Evolutionary conservation across 2,329 filamentous ascomycete genomes (phyloP).

Genomic region (Penicillium sp.): DNA sequence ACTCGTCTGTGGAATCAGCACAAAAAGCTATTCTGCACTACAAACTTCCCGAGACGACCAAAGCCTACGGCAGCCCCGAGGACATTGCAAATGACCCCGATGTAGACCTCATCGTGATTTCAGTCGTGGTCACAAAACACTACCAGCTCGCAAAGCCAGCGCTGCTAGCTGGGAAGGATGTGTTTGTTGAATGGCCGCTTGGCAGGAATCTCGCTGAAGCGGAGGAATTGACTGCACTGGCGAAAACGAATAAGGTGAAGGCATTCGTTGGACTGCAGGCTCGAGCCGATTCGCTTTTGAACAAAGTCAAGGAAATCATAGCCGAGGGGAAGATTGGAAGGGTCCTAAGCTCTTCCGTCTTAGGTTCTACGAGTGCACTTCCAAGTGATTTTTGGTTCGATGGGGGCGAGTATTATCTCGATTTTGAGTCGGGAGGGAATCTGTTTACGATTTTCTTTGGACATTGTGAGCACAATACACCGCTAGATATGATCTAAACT

Average conservation of each 20-base stretch:
- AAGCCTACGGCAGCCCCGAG: constrained; percentile 3
- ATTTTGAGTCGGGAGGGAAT: constrained; percentile 5
- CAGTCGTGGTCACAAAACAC: background rate
- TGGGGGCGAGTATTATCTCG: constrained; percentile 8
- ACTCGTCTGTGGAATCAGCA: constrained; percentile 4
- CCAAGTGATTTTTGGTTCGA: constrained; percentile 2
- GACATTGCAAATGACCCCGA: constrained; percentile 5
- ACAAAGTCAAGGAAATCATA: constrained; percentile 2
- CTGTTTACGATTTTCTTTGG: constrained; percentile 7
- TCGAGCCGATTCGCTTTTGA: constrained; percentile 2
- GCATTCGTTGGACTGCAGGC: constrained; percentile 8
- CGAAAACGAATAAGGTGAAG: background rate
- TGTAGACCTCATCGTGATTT: constrained; percentile 8
- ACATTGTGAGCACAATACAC: background rate
- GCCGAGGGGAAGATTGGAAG: background rate
- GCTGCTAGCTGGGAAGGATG: constrained; percentile 2
- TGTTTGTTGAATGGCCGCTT: constrained; percentile 12
- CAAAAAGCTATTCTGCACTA: background rate
- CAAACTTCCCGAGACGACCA: constrained; percentile 1
- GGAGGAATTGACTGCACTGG: constrained; percentile 3
- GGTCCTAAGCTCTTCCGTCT: background rate
- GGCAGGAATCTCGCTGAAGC: background rate
- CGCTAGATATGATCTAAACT: background rate
- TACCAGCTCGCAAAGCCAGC: constrained; percentile 4
- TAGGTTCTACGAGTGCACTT: background rate